Base-by-base conservation (phyloP, 2,329 filamentous ascomycete genomes). In the Ophiocordyceps camponoti-saundersi region DNA sequence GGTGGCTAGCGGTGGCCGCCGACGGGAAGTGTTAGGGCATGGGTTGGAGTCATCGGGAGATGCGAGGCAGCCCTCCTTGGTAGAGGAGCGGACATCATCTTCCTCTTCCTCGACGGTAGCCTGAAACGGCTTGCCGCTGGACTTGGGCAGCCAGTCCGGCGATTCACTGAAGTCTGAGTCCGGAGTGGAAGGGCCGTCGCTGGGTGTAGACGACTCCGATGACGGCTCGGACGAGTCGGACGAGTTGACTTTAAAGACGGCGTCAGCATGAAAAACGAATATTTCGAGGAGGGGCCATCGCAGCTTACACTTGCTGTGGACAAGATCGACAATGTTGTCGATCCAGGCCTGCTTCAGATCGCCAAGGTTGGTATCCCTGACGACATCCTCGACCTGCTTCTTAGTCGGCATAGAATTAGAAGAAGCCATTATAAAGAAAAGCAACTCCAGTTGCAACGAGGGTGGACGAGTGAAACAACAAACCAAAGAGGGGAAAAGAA, bases 61-160 rank as follows among this genome's bases (percentile, higher is more conserved):
- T 16, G 21, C 13, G 11, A 12, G 12, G 18, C 15, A 21, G 23
- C 43, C 32, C 20, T 36, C 46, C 20, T 44, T 43, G 3, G 21
- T 15, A n/a, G 45, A 40, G 23, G 23, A 22, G 26, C 20, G 45
- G 43, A 16, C 46, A 20, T 49, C 44, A 42, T 50, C 48, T 41
- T 56, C 53, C 42, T 56, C 51, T n/a, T n/a, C n/a, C 29, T 32
- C 29, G 16, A 53, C 53, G 10, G 53, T 56, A 26, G 53, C 49
- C 36, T 53, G 50, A 45, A 48, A 52, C 2, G 46, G 50, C 46
- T 50, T 52, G 21, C 36, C 15, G 13, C 7, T 13, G n/a, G n/a
- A n/a, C 45, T 22, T 42, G 15, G 47, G 41, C 1, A 46, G 30
- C 13, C 45, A 50, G 18, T 48, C 46, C 2, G 39, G 36, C 13